Conservation (phyloP, 2,329 filamentous ascomycete species). For the Epicoccum nigrum region DNA sequence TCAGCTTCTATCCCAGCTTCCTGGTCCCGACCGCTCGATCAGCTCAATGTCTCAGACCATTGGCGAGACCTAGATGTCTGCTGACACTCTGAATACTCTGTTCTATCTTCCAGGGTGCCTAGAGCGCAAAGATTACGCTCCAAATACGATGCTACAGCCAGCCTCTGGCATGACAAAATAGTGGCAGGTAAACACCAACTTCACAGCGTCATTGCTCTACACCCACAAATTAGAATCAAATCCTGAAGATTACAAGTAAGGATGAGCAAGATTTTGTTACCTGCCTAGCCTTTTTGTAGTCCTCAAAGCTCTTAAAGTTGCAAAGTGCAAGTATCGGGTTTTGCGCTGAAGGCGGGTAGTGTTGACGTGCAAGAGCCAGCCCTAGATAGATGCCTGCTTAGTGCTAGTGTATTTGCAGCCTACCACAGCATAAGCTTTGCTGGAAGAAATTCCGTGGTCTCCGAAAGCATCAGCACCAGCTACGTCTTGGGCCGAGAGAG, state of each 20-base stretch:
- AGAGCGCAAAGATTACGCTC: background rate
- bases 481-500: background rate
- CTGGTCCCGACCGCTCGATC: background rate
- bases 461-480: background rate
- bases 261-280: too few relatives aligned
- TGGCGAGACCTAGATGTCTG: background rate
- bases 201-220: too few relatives aligned
- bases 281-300: too few relatives aligned
- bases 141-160: conserved; percentile 8
- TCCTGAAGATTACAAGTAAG: too few relatives aligned
- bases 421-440: background rate
- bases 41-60: background rate
- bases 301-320: too few relatives aligned
- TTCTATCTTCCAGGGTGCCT: background rate
- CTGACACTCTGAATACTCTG: conserved; percentile 2
- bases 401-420: too few relatives aligned
- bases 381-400: background rate
- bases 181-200: too few relatives aligned
- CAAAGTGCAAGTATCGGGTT: too few relatives aligned
- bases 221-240: too few relatives aligned
- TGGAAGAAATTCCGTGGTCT: background rate
- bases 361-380: conserved; percentile 13
- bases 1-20: conserved; percentile 5
- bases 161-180: too few relatives aligned
- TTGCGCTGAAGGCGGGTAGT: too few relatives aligned